Conservation (phyloP, 2,329 filamentous ascomycete species). For the Cladobotryum mycophilum region DNA sequence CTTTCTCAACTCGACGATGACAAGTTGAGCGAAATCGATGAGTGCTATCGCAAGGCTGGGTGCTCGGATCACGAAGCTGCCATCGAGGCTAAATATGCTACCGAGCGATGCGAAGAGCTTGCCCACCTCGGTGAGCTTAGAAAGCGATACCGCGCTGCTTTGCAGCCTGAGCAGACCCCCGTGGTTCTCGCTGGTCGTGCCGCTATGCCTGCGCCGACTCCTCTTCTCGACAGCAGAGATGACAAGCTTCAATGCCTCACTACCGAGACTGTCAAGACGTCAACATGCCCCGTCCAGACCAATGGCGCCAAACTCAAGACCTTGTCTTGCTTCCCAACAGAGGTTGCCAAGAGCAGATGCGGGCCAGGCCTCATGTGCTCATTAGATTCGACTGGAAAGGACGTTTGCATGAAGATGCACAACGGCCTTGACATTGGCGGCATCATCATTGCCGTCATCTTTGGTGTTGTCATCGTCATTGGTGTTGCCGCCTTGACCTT, state of each 20-base stretch:
- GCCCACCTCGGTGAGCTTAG: constrained; percentile 21
- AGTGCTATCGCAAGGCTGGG: constrained; percentile 30
- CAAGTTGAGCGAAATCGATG: constrained; percentile 29
- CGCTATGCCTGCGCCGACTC: constrained; percentile 15
- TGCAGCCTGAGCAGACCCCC: not conserved
- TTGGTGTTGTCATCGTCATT: constrained; percentile 35
- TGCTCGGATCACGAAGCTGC: constrained; percentile 27
- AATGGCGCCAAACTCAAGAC: constrained; percentile 29
- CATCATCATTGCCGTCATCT: constrained; percentile 42
- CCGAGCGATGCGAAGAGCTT: constrained; percentile 28
- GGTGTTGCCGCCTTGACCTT: constrained; percentile 38
- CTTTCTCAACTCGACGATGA: constrained; percentile 29
- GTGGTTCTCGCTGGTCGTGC: not conserved
- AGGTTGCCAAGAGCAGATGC: constrained; percentile 33
- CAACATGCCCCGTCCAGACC: constrained; percentile 34
- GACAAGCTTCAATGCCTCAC: constrained; percentile 28
- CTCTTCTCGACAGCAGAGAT: constrained; percentile 12
- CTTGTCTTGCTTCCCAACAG: constrained; percentile 34
- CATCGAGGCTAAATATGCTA: constrained; percentile 22
- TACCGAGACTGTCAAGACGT: constrained; percentile 28
- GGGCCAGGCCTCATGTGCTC: constrained; percentile 39
- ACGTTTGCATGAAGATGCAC: constrained; percentile 36
- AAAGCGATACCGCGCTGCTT: constrained; percentile 21
- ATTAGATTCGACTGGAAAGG: constrained; percentile 28
- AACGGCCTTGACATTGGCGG: constrained; percentile 37